A percentile compares a stretch with the other conserved stretches of the same genome.
phyloP scores from a whole-genome alignment of 2,329 filamentous ascomycete genomes.

The Fusarium sp. region DNA sequence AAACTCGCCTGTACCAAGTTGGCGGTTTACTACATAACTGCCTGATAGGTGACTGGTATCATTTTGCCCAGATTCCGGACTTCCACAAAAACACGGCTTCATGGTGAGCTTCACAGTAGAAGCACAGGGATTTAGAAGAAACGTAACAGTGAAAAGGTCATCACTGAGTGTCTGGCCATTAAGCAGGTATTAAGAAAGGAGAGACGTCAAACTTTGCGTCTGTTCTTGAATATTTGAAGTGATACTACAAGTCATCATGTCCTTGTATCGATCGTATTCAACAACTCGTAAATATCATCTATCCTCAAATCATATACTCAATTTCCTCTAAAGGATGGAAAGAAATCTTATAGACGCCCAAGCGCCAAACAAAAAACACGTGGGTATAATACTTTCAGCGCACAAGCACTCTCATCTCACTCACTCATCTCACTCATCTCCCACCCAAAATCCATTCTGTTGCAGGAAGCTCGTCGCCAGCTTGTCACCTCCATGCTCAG shows the following conservation, averaged over 20 bases:
- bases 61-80: no score
- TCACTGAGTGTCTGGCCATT: no score
- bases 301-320: slow-evolving; percentile 12
- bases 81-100: no score
- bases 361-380: slow-evolving; percentile 37
- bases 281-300: slow-evolving; percentile 18
- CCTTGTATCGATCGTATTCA: slow-evolving; percentile 18
- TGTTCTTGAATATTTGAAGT: no score
- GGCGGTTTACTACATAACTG: no score
- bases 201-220: no score
- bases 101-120: no score
- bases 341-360: slow-evolving; percentile 30
- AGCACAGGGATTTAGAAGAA: no score
- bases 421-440: slow-evolving; percentile 5
- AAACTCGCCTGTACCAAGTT: no score
- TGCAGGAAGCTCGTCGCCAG: slow-evolving; percentile 84
- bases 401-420: not conserved
- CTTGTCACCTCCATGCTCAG: slow-evolving; percentile 85
- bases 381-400: slow-evolving; percentile 44
- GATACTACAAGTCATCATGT: not conserved
- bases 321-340: slow-evolving; percentile 22
- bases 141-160: no score
- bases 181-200: no score
- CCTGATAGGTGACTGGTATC: no score
- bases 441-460: slow-evolving; percentile 65